Conservation (phyloP, 1,284 basidiomycete genomes). For the Trametes sp. region DNA sequence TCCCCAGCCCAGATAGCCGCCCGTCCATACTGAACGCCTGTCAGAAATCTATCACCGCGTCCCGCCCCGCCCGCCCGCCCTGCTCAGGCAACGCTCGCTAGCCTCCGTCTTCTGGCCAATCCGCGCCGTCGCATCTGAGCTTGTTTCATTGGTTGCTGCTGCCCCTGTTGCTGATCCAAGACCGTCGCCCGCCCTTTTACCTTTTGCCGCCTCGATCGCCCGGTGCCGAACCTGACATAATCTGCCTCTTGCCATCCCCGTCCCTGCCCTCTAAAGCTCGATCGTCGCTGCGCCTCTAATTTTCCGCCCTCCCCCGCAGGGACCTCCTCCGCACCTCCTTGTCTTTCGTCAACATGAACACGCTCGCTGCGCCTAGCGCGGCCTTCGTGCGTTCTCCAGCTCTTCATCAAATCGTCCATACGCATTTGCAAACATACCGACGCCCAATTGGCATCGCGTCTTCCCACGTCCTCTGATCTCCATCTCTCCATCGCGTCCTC, state of each 20-base stretch:
- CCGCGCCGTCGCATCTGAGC: background rate
- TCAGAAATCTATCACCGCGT: slow-evolving; percentile 9
- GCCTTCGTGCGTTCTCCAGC: background rate
- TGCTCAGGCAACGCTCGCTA: background rate
- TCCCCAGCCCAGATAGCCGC: slow-evolving; percentile 13
- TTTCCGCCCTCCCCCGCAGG: background rate
- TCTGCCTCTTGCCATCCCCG: slow-evolving; percentile 18
- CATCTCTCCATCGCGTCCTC: slow-evolving; percentile 9
- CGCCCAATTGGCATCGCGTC: background rate
- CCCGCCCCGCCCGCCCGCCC: slow-evolving; percentile 4
- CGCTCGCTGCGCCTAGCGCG: background rate
- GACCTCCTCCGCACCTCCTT: slow-evolving; percentile 6
- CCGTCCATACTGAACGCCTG: slow-evolving; percentile 19
- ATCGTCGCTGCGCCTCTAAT: slow-evolving; percentile 25
- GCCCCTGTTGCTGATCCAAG: slow-evolving; percentile 17
- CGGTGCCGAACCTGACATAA: slow-evolving; percentile 29
- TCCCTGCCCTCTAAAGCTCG: slow-evolving; percentile 20
- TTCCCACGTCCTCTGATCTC: slow-evolving; percentile 24
- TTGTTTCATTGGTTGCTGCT: slow-evolving; percentile 8
- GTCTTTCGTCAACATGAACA: slow-evolving; percentile 4
- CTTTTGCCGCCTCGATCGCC: slow-evolving; percentile 24
- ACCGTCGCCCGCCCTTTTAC: slow-evolving; percentile 10
- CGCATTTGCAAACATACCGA: background rate
- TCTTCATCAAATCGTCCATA: background rate
- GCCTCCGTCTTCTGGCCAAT: slow-evolving; percentile 7